Base-by-base conservation (phyloP, 176 grass and related monocot genomes). In the Avena eriantha region DNA sequence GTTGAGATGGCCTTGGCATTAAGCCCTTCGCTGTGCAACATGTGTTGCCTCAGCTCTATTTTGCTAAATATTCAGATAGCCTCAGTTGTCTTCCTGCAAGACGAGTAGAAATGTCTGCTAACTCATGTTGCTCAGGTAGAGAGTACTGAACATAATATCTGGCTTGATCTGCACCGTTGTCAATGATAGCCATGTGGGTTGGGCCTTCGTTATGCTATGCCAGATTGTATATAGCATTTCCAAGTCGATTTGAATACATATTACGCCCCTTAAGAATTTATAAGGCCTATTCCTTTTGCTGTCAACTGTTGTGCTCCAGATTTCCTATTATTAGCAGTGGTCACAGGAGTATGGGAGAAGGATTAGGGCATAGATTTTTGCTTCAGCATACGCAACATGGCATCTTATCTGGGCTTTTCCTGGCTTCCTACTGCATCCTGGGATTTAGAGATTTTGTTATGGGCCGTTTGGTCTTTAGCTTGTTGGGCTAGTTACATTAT, bases 151-250 rank as follows among this genome's bases (percentile, higher is more conserved):
- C 31, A 57, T 15, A 41, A 43, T 60, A 9, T 54, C 46, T 78
- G 46, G 31, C 74, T 19, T 29, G 23, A 67, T 14, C 19, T 43
- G 31, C 46, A 85, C 57, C 19, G 22, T 4, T 13, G 15, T 69
- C n/a, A 41, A 13, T 13, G 31, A 63, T 26, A 19, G 24, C 43
- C 24, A 19, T 29, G 66, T 16, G 59, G 59, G 49, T n/a, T 60
- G 15, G 47, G 34, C 50, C 46, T 69, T 34, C 13, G 0, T 61
- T 10, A 29, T 60, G n/a, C 61, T 59, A 80, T 78, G 26, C 73
- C 59, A 81, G 50, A 79, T 53, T 66, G 80, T 87, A 83, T 47
- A 83, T 86, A 73, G 31, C 81, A 72, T 39, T 83, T 71, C 31
- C 29, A 78, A 21, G 17, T 78, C 22, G n/a, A 85, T 85, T 67